A percentile compares a stretch with the other conserved stretches of the same genome.
Conservation (phyloP, 1,284 basidiomycete species). For the Rhodotorula sp. region DNA sequence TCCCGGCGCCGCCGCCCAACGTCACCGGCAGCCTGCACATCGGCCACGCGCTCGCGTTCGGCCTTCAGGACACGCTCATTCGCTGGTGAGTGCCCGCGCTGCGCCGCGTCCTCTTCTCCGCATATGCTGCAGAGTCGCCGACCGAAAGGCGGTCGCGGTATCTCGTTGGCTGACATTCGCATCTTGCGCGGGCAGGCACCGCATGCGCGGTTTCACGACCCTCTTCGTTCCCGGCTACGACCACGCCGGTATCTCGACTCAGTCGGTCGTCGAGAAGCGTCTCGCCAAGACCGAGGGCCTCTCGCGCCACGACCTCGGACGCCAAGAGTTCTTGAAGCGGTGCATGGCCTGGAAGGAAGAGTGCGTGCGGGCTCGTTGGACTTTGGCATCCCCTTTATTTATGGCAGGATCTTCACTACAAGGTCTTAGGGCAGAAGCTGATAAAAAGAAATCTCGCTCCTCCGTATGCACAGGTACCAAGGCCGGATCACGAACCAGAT, state of each 20-base stretch:
- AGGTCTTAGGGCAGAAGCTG: too few species aligned
- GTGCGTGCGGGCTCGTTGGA: slow-evolving; percentile 54
- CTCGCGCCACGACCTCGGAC: slow-evolving; percentile 89
- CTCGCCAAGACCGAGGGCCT: slow-evolving; percentile 79
- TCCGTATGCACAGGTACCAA: slow-evolving; percentile 67
- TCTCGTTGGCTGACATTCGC: too few species aligned
- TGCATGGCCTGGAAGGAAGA: slow-evolving; percentile 98
- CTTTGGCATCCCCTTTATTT: slow-evolving; percentile 48
- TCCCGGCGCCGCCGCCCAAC: slow-evolving; percentile 95
- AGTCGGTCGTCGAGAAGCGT: slow-evolving; percentile 95
- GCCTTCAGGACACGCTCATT: slow-evolving; percentile 85
- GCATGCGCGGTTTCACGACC: slow-evolving; percentile 91
- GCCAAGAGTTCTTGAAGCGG: slow-evolving; percentile 86
- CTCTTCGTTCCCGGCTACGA: slow-evolving; percentile 95
- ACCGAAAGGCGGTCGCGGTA: too few species aligned
- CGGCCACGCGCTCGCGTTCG: slow-evolving; percentile 89
- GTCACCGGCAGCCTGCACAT: slow-evolving; percentile 97
- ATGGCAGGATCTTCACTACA: slow-evolving; percentile 50
- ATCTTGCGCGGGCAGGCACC: slow-evolving; percentile 62
- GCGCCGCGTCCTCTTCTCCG: not conserved
- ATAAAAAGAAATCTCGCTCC: not conserved
- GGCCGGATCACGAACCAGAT: slow-evolving; percentile 86
- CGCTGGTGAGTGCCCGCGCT: slow-evolving; percentile 64
- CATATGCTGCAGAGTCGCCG: too few species aligned
- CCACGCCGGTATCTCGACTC: slow-evolving; percentile 97